Base-by-base conservation (phyloP, 768 basidiomycete genomes). In the Scleroderma bovista region DNA sequence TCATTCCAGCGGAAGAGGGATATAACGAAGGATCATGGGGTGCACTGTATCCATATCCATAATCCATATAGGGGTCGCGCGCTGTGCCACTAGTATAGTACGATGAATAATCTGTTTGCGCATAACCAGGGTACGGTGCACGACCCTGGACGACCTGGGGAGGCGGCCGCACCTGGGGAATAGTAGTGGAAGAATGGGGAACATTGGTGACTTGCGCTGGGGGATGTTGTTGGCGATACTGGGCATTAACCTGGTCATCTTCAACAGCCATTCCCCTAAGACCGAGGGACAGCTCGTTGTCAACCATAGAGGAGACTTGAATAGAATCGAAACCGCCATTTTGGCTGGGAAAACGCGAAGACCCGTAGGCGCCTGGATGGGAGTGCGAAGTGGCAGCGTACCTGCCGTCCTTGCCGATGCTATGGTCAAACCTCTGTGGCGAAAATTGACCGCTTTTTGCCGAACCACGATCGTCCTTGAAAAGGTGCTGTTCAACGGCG, bases 201-300 rank as follows among this genome's bases (percentile, higher is more conserved):
- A 68, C 48, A 53, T 63, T 56, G 52, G 64, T 63, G 7, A 51
- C 55, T 44, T 62, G 70, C 33, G 56, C 64, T 42, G 59, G 48
- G 23, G 64, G 59, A 32, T 62, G 67, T 45, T 62, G 67, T 45
- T 71, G 71, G 49, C 75, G 75, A 51, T 72, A 72, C 52, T 71
- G 70, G 34, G 58, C 56, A 37, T 63, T 60, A 47, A 63, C 59
- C 46, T 69, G 70, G 48, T 81, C 80, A 38, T 81, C 80, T 57
- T 78, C 80, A 17, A 80, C 78, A 7, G 65, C 72, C 77, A 81
- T 80, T 13, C 82, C 82, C 51, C 84, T 77, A 43, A 86, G 65
- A 4, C 79, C 74, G 29, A 78, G 63, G 13, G 80, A 69, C 31
- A 85, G 69, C 29, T 84, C 82, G 48, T 73, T 75, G 43, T 79